Conservation (phyloP, 2,329 filamentous ascomycete genomes). For the Beauveria pseudobassiana region DNA sequence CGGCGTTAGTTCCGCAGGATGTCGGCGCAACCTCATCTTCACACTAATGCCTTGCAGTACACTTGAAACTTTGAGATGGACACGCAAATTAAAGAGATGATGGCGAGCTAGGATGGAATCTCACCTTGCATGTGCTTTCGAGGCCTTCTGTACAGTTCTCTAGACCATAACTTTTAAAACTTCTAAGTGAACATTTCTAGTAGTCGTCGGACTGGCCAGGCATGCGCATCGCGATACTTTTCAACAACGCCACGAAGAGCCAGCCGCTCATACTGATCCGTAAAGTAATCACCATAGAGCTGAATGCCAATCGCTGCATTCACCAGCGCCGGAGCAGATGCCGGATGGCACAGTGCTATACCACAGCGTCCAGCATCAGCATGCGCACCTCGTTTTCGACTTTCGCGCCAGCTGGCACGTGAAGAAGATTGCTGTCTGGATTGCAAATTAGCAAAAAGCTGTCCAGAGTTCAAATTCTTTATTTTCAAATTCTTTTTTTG, state of each 20-base stretch:
- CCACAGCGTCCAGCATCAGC: slow-evolving; percentile 32
- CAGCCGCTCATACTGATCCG: slow-evolving; percentile 29
- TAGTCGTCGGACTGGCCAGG: slow-evolving; percentile 31
- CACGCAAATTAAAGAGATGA: too few species aligned
- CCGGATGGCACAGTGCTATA: slow-evolving; percentile 32
- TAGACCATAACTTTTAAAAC: background rate
- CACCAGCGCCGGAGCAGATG: slow-evolving; percentile 30
- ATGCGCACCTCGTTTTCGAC: slow-evolving; percentile 31
- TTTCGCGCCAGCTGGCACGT: slow-evolving; percentile 25
- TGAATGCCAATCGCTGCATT: slow-evolving; percentile 33
- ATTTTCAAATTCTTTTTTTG: too few species aligned
- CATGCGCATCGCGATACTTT: slow-evolving; percentile 35
- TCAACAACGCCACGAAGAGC: slow-evolving; percentile 33
- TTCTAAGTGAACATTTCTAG: slow-evolving; percentile 26
- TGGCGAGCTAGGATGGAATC: too few species aligned
- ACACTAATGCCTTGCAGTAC: background rate
- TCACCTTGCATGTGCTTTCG: background rate
- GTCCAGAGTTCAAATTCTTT: too few species aligned
- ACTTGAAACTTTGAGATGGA: too few species aligned
- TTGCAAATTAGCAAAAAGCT: background rate
- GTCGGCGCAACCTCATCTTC: background rate
- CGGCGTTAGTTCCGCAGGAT: background rate
- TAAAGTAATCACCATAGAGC: slow-evolving; percentile 35
- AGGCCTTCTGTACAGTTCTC: background rate
- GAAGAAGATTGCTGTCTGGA: slow-evolving; percentile 19